Conservation (phyloP, 2,329 filamentous ascomycete genomes). For the Penicillium occitanis region DNA sequence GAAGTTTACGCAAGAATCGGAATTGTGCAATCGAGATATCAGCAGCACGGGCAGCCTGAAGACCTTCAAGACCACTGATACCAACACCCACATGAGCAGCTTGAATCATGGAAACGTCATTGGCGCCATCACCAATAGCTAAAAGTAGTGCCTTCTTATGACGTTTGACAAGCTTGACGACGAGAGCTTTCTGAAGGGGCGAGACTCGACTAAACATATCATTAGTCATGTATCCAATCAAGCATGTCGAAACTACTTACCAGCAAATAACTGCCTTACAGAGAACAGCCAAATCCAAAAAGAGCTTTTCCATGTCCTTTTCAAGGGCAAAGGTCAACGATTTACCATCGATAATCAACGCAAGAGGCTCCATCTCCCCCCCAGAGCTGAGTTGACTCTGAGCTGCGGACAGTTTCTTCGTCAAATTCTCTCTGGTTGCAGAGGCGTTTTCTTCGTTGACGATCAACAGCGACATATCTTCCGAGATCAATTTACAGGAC, state of each 20-base stretch:
- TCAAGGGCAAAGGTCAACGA: conserved; percentile 91
- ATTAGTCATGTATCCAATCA: background rate
- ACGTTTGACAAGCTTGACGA: conserved; percentile 97
- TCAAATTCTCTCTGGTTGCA: conserved; percentile 81
- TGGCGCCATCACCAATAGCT: conserved; percentile 95
- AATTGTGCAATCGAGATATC: conserved; percentile 97
- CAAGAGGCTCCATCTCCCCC: conserved; percentile 71
- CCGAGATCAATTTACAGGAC: conserved; percentile 97
- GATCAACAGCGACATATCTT: conserved; percentile 97
- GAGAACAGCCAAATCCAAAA: conserved; percentile 87
- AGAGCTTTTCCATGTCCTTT: conserved; percentile 87
- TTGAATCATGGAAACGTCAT: conserved; percentile 99
- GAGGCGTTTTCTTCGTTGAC: conserved; percentile 83
- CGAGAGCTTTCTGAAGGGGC: conserved; percentile 91
- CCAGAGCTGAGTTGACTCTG: conserved; percentile 68
- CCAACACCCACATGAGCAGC: conserved; percentile 96
- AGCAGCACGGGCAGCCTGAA: conserved; percentile 92
- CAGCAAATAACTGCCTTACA: conserved; percentile 99
- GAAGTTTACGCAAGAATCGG: conserved; percentile 86
- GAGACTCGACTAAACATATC: conserved; percentile 72
- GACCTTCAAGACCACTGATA: conserved; percentile 94
- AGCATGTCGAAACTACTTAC: conserved; percentile 37
- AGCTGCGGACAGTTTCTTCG: conserved; percentile 92
- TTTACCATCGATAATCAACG: conserved; percentile 93
- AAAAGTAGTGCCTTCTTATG: conserved; percentile 88